Base-by-base conservation (phyloP, 179 eudicot species). In the Nepenthes alata region DNA sequence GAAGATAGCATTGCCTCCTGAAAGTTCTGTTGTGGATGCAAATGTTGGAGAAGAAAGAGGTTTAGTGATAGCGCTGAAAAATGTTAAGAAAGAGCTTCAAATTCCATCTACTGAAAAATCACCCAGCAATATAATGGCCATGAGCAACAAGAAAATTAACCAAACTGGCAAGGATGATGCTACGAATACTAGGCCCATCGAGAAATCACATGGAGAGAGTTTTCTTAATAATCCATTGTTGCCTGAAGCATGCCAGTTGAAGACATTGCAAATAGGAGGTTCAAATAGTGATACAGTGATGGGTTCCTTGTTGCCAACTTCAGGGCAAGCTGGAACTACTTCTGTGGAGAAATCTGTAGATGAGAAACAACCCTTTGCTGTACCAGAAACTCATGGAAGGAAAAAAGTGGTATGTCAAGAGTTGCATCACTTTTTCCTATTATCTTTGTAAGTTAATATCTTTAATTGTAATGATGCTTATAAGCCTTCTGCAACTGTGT, bases 121-220 rank as follows among this genome's bases (percentile, higher is more conserved):
- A 48, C 35, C 62, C 39, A 35, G 36, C 38, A 34, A 41, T 54
- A 53, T 57, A 25, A 64, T 56, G 51, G 48, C 63, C 16, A 50
- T 64, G 6, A 52, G 58, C 63, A 69, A 60, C 64, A 65, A 50
- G 45, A 73, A 65, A 68, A 55, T 55, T 53, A 55, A 4, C 6
- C 45, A 41, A 41, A 41, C 8, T 4, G 45, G 45, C 45, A 41
- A 7, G 8, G 8, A 41, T 41, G 8, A 41, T 41, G 8, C 45
- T 41, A 4, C 2, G 6, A 41, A 41, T 7, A 7, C 6, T 1
- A 0, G 6, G 8, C 45, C 45, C 45, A 41, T 7, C 35, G 70
- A 69, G 65, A 74, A 65, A 62, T 51, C 53, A 37, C 74, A 66
- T 59, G 76, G 72, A 57, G 77, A 74, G 55, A 58, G 48, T 53